Percentiles rank a stretch among this genome's conserved stretches.
These are phyloP conservation scores for Quaeritorhiza haematococci DNA, from an alignment of 371 early-diverging fungal genomes.

Conservation along the genomic window DNA sequence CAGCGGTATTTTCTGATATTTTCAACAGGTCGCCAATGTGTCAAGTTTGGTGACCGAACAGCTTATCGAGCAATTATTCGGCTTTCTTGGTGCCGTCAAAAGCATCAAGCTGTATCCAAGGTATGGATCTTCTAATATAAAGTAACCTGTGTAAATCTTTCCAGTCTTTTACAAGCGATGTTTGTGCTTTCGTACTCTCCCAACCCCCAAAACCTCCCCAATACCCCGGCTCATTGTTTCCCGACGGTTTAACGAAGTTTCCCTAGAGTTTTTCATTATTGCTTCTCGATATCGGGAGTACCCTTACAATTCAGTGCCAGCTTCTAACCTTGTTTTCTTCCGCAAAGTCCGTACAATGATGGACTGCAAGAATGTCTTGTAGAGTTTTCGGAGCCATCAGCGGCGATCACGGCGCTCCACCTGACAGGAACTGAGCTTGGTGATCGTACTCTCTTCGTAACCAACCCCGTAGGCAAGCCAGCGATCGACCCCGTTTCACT, in stretches of 20 bases:
- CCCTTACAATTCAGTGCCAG: constrained; percentile 4
- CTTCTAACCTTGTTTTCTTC: not conserved
- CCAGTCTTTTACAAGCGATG: not conserved
- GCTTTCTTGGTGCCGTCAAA: constrained; percentile 43
- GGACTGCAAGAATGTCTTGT: constrained; percentile 53
- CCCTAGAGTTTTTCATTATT: not conserved
- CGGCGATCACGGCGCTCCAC: constrained; percentile 50
- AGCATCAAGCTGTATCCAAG: constrained; percentile 38
- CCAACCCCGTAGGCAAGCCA: constrained; percentile 19
- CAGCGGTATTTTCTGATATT: no score
- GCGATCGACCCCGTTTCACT: no score
- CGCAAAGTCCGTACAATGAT: constrained; percentile 42
- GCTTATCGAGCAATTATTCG: constrained; percentile 45
- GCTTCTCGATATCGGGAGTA: constrained; percentile 1
- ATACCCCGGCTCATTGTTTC: no score
- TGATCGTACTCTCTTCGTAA: constrained; percentile 52
- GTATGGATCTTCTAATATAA: constrained; percentile 2
- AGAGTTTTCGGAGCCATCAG: constrained; percentile 43
- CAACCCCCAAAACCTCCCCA: no score
- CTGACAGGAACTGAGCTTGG: constrained; percentile 63
- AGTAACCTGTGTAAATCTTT: not conserved
- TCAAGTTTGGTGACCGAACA: constrained; percentile 46
- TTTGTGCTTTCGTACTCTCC: no score
- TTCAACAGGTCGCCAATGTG: constrained; percentile 54
- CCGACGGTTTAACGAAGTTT: no score